These are phyloP conservation scores for Crithidia bombi DNA, from an alignment of 208 protist species.

Conservation along the genomic window DNA sequence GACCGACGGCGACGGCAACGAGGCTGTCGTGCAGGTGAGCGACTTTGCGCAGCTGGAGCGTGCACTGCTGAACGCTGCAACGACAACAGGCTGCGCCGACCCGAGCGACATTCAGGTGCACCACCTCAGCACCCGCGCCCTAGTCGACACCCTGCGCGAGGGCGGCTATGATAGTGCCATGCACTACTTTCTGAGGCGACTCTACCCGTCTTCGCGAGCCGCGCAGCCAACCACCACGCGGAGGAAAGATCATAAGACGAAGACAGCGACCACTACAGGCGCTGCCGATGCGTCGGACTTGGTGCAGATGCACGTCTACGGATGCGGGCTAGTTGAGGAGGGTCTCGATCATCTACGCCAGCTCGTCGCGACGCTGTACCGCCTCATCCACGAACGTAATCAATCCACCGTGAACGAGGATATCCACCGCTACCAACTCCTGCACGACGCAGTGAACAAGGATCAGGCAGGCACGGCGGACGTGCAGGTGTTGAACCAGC, in stretches of 20 bases:
- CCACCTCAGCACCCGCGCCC: slow-evolving; percentile 63
- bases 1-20: slow-evolving; percentile 61
- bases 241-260: background rate
- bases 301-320: slow-evolving; percentile 24
- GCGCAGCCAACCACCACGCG: background rate
- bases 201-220: slow-evolving; percentile 23
- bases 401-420: slow-evolving; percentile 90
- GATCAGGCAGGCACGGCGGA: slow-evolving; percentile 88
- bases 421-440: slow-evolving; percentile 81
- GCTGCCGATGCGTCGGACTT: background rate
- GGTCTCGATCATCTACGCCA: slow-evolving; percentile 45
- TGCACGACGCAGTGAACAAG: slow-evolving; percentile 90
- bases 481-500: slow-evolving; percentile 89
- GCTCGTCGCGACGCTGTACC: slow-evolving; percentile 49
- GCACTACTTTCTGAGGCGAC: slow-evolving; percentile 32
- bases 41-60: slow-evolving; percentile 80
- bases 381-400: slow-evolving; percentile 70
- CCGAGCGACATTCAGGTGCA: slow-evolving; percentile 58
- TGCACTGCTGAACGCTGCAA: slow-evolving; percentile 55
- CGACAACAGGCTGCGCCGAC: slow-evolving; percentile 56
- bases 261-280: background rate
- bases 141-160: slow-evolving; percentile 76
- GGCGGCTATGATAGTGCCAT: slow-evolving; percentile 55
- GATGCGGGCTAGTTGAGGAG: slow-evolving; percentile 42
- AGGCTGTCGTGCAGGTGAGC: slow-evolving; percentile 66